These are phyloP conservation scores for Tolypocladium inflatum DNA, from an alignment of 2,329 filamentous ascomycete genomes.

Conservation along the genomic window DNA sequence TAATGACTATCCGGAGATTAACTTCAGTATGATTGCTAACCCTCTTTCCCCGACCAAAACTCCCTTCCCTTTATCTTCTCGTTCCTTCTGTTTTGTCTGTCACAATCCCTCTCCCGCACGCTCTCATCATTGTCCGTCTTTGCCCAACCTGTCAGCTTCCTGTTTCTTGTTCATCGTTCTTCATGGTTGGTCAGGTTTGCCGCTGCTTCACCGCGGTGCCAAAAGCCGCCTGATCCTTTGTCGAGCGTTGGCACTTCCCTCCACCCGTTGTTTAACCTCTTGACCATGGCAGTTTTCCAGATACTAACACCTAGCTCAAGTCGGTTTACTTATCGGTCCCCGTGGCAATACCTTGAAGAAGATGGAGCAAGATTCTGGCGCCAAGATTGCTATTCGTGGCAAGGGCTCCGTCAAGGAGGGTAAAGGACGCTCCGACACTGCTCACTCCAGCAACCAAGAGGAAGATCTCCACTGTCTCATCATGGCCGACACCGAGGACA, in stretches of 20 bases:
- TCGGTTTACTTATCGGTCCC: conserved; percentile 99
- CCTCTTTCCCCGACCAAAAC: conserved; percentile 53
- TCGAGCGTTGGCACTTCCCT: not conserved
- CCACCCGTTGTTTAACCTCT: conserved; percentile 2
- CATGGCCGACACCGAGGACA: conserved; percentile 99
- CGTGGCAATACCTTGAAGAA: conserved; percentile 99
- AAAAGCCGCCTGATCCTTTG: not conserved
- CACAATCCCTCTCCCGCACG: conserved; percentile 1
- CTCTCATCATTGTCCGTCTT: not conserved
- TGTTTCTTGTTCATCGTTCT: not conserved
- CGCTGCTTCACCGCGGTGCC: not conserved
- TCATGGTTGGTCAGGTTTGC: not conserved
- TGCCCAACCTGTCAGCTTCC: not conserved
- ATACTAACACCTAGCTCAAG: conserved; percentile 98
- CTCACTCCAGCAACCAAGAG: conserved; percentile 99
- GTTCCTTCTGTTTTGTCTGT: conserved; percentile 11
- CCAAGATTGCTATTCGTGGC: conserved; percentile 98
- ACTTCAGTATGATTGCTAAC: conserved; percentile 99
- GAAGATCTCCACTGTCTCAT: conserved; percentile 98
- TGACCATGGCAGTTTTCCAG: conserved; percentile 16
- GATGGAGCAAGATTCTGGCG: conserved; percentile 95
- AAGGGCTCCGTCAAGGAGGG: conserved; percentile 99
- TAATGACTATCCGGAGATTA: conserved; percentile 99
- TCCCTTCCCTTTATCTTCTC: conserved; percentile 37
- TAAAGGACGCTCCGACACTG: conserved; percentile 96